These are phyloP conservation scores for Aleurites moluccanus DNA, from an alignment of 441 rosid species.

Conservation along the genomic window DNA sequence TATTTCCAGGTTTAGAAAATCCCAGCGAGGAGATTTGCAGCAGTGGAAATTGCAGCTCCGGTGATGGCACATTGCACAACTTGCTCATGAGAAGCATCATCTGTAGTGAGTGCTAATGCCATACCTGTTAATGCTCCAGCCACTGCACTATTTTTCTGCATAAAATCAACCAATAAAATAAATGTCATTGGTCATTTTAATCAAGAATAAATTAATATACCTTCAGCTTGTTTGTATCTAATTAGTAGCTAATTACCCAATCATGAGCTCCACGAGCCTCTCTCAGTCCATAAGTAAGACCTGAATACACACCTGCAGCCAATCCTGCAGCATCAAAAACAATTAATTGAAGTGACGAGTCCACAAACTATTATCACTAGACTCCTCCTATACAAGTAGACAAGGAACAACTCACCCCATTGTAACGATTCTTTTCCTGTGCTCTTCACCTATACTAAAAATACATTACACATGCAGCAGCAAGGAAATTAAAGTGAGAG, in stretches of 20 bases:
- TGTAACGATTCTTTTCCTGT: slow-evolving; percentile 88
- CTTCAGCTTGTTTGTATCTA: too few relatives aligned
- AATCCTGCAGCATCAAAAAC: background rate
- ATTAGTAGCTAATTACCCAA: slow-evolving; percentile 58
- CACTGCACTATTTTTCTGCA: slow-evolving; percentile 80
- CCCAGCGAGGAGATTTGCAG: slow-evolving; percentile 79
- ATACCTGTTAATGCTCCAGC: slow-evolving; percentile 90
- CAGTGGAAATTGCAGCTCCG: slow-evolving; percentile 86
- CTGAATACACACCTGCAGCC: slow-evolving; percentile 84
- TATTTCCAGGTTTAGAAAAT: slow-evolving; percentile 42
- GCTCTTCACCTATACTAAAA: slow-evolving; percentile 63
- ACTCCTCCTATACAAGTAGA: background rate
- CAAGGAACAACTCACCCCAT: slow-evolving; percentile 60
- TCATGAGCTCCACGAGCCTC: slow-evolving; percentile 93
- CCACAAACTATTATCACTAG: background rate
- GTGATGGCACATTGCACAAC: slow-evolving; percentile 86
- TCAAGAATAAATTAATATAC: too few relatives aligned
- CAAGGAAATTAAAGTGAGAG: too few relatives aligned
- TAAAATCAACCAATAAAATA: background rate
- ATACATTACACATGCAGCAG: background rate
- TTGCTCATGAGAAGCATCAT: slow-evolving; percentile 70
- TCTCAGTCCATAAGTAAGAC: slow-evolving; percentile 83
- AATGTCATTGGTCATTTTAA: too few relatives aligned
- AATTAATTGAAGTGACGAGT: too few relatives aligned
- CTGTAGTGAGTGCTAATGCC: slow-evolving; percentile 68